Percentiles rank a stretch among this genome's conserved stretches.
These are phyloP conservation scores for Colletotrichum simmondsii DNA, from an alignment of 2,329 filamentous ascomycete species.

Conservation along the genomic window DNA sequence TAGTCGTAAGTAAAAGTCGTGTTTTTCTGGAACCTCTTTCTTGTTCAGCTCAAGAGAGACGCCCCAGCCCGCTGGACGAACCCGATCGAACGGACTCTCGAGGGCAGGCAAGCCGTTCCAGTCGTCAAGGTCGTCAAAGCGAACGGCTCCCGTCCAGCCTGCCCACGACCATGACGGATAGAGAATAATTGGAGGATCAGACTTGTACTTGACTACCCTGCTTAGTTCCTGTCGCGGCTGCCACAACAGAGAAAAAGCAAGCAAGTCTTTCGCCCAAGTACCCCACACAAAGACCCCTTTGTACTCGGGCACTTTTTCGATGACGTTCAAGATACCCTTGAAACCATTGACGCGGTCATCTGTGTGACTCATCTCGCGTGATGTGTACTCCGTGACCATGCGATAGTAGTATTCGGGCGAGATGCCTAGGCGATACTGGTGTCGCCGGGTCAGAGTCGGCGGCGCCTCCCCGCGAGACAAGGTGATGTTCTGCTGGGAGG, in stretches of 20 bases:
- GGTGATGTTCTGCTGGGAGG: not conserved
- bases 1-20: not conserved
- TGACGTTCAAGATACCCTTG: not conserved
- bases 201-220: not conserved
- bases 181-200: not conserved
- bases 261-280: not conserved
- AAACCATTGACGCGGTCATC: not conserved
- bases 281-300: too few species aligned
- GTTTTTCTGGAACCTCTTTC: not conserved
- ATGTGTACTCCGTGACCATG: not conserved
- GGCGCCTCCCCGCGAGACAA: not conserved
- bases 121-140: not conserved
- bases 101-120: not conserved
- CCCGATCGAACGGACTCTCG: not conserved
- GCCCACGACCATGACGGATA: not conserved
- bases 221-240: not conserved
- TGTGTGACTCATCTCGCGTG: not conserved
- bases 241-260: not conserved
- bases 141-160: not conserved
- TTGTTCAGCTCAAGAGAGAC: not conserved
- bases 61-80: not conserved
- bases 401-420: not conserved
- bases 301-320: not conserved
- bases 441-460: not conserved
- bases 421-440: not conserved